Percentiles rank a stretch among this genome's conserved stretches.
These are phyloP conservation scores for Carex pumila DNA, from an alignment of 176 grass and related monocot species.

Conservation along the genomic window DNA sequence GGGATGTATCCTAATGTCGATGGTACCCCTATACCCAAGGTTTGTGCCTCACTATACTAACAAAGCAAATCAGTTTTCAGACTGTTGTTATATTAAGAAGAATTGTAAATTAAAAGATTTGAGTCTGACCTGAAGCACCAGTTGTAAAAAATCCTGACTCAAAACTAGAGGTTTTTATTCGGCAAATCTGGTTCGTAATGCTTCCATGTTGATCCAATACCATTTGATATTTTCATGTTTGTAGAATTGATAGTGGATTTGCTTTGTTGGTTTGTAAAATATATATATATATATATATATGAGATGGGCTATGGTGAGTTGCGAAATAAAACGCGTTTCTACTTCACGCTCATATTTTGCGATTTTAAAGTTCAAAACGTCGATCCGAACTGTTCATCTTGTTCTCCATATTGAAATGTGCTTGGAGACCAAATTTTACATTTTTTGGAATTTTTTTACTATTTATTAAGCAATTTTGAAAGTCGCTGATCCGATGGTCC, in stretches of 20 bases:
- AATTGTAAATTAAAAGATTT: neutral
- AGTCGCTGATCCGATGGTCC: too few species aligned
- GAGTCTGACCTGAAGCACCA: neutral
- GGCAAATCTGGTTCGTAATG: neutral
- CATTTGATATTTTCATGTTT: neutral
- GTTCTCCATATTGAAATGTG: too few species aligned
- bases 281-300: neutral
- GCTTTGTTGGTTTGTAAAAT: neutral
- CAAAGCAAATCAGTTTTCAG: neutral
- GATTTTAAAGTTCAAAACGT: too few species aligned
- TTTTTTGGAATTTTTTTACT: too few species aligned
- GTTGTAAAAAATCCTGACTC: neutral
- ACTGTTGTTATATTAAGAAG: neutral
- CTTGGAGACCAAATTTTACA: too few species aligned
- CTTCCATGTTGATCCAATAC: neutral
- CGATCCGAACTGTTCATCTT: too few species aligned
- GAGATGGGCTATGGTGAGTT: too few species aligned
- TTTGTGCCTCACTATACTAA: constrained; percentile 18
- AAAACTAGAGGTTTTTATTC: neutral
- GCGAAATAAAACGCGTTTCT: too few species aligned
- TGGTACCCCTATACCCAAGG: constrained; percentile 81
- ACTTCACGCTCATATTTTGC: too few species aligned
- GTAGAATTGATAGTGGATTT: neutral
- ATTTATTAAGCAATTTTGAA: too few species aligned
- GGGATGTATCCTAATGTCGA: constrained; percentile 93